Conservation (phyloP, 495 filamentous ascomycete genomes). For the Trypethelium eluteriae region DNA sequence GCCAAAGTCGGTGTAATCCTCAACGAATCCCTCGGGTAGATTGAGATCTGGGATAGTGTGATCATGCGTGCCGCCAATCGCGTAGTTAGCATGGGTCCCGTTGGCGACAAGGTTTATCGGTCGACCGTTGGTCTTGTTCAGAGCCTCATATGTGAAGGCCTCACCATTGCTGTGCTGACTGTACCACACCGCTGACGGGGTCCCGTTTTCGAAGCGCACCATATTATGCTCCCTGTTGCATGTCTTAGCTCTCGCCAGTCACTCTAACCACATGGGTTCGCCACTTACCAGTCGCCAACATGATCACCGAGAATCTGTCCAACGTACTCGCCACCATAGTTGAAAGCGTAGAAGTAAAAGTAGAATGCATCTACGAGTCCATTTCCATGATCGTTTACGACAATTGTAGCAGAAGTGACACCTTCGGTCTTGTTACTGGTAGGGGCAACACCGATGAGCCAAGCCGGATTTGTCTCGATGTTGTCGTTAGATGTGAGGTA, state of each 20-base stretch:
- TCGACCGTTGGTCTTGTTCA: slow-evolving; percentile 38
- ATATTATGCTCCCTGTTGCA: slow-evolving; percentile 53
- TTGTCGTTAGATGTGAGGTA: slow-evolving; percentile 55
- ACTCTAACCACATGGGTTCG: slow-evolving; percentile 9
- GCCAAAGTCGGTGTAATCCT: slow-evolving; percentile 55
- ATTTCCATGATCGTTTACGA: slow-evolving; percentile 50
- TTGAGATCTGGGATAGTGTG: slow-evolving; percentile 60
- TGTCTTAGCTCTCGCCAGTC: neutral
- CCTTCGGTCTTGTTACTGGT: slow-evolving; percentile 41
- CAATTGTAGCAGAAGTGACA: slow-evolving; percentile 44
- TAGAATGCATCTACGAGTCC: slow-evolving; percentile 58
- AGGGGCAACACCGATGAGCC: slow-evolving; percentile 42
- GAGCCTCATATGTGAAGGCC: slow-evolving; percentile 52
- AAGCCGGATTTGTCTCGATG: slow-evolving; percentile 45
- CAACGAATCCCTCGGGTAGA: slow-evolving; percentile 42
- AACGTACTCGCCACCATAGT: slow-evolving; percentile 37
- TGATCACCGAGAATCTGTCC: slow-evolving; percentile 46
- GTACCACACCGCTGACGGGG: slow-evolving; percentile 53
- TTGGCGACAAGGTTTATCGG: slow-evolving; percentile 22
- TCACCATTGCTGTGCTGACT: slow-evolving; percentile 56
- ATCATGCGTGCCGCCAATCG: slow-evolving; percentile 40
- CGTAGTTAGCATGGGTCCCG: slow-evolving; percentile 30
- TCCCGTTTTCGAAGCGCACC: slow-evolving; percentile 56
- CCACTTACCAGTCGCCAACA: slow-evolving; percentile 51
- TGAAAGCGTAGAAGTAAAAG: slow-evolving; percentile 62